A percentile compares a stretch with the other conserved stretches of the same genome.
These are phyloP conservation scores for Fusarium nurragi DNA, from an alignment of 2,329 filamentous ascomycete genomes.

Conservation along the genomic window DNA sequence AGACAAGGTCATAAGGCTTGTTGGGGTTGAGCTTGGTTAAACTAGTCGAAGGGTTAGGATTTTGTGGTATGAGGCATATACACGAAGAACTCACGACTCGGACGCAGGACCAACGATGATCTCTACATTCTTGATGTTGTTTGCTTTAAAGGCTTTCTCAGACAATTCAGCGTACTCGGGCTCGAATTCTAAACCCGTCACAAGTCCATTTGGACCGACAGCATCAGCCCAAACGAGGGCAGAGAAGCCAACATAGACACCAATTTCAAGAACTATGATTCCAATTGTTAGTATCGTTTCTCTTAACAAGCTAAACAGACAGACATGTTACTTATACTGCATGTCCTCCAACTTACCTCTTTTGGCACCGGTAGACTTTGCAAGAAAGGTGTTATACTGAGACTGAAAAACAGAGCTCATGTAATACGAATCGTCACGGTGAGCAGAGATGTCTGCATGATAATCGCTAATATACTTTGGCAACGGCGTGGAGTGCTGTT, in stretches of 20 bases:
- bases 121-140: conserved; percentile 57
- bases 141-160: conserved; percentile 50
- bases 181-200: conserved; percentile 58
- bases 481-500: conserved; percentile 53
- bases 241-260: conserved; percentile 61
- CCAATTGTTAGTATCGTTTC: not conserved
- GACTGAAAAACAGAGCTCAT: conserved; percentile 56
- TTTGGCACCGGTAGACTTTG: conserved; percentile 54
- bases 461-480: conserved; percentile 55
- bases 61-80: not conserved
- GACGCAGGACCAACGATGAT: conserved; percentile 58
- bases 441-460: conserved; percentile 47
- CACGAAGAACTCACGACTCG: conserved; percentile 52
- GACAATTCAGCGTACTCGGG: conserved; percentile 56
- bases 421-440: conserved; percentile 47
- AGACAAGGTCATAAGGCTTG: conserved; percentile 62
- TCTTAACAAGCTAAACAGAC: not conserved
- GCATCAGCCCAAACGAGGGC: conserved; percentile 59
- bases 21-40: conserved; percentile 44
- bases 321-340: not conserved
- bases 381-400: conserved; percentile 54
- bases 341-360: conserved; percentile 44
- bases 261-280: conserved; percentile 58
- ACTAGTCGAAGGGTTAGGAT: conserved; percentile 24
- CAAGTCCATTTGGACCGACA: conserved; percentile 54